Evolutionary conservation across 208 protist species (phyloP).

Genomic region (Wallacemonas sp.): DNA sequence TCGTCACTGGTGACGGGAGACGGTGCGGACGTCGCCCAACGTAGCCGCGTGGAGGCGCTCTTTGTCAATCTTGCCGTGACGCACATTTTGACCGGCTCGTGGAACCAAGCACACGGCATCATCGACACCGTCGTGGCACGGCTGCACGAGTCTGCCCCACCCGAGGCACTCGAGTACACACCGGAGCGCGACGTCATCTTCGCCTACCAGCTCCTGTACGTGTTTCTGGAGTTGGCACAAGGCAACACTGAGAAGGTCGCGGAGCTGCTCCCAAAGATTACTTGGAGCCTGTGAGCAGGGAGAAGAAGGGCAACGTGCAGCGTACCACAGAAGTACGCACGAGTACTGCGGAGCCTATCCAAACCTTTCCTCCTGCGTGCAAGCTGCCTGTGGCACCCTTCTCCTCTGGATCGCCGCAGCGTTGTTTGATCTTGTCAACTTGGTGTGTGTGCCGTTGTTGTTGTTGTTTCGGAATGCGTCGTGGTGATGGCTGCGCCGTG

Average conservation of each 20-base stretch:
- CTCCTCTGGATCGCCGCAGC: background rate
- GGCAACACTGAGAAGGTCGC: constrained; percentile 80
- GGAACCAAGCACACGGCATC: constrained; percentile 78
- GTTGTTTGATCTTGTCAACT: constrained; percentile 12
- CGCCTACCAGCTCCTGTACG: constrained; percentile 69
- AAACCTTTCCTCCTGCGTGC: too few species aligned
- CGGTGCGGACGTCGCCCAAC: constrained; percentile 50
- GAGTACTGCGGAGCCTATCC: background rate
- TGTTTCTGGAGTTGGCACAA: constrained; percentile 85
- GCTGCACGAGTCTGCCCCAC: constrained; percentile 55
- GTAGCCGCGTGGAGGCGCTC: constrained; percentile 79
- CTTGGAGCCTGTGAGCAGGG: constrained; percentile 47
- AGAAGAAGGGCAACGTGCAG: background rate
- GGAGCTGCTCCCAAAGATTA: constrained; percentile 65
- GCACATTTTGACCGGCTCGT: constrained; percentile 79
- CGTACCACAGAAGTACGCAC: background rate
- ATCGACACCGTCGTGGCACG: constrained; percentile 81
- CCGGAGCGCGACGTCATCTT: constrained; percentile 69
- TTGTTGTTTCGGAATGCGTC: too few species aligned
- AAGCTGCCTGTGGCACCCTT: background rate
- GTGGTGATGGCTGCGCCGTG: too few species aligned
- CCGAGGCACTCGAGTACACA: constrained; percentile 42
- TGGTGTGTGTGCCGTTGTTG: too few species aligned
- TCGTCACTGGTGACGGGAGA: constrained; percentile 53
- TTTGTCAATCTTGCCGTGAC: constrained; percentile 82